Evolutionary conservation across 352 stramenopile genomes (phyloP).

Genomic region (Globisporangium yorkense): DNA sequence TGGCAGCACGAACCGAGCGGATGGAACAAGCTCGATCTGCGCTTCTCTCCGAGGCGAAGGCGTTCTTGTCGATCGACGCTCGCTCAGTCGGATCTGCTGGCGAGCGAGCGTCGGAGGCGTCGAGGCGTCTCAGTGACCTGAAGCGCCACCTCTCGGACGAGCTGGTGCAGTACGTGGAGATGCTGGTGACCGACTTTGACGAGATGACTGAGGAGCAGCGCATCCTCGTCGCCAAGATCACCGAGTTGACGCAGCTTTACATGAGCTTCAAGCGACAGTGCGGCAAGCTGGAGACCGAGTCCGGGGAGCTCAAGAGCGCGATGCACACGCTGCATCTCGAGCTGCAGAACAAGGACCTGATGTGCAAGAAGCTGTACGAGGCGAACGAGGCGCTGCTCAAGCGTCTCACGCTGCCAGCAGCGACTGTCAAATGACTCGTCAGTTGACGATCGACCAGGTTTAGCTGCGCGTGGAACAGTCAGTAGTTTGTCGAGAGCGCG

Average conservation of each 20-base stretch:
- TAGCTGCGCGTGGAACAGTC: neutral
- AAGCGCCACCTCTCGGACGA: slow-evolving; percentile 41
- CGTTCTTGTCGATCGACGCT: slow-evolving; percentile 23
- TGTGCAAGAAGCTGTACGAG: slow-evolving; percentile 59
- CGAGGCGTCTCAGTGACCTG: slow-evolving; percentile 27
- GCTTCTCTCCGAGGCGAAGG: slow-evolving; percentile 40
- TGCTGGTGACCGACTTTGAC: slow-evolving; percentile 51
- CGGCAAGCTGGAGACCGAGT: slow-evolving; percentile 28
- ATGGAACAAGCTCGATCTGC: slow-evolving; percentile 40
- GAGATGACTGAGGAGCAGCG: slow-evolving; percentile 48
- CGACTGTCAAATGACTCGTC: neutral
- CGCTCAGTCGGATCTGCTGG: neutral
- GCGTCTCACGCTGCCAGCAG: slow-evolving; percentile 19
- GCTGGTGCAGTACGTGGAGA: slow-evolving; percentile 35
- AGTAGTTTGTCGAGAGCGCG: neutral
- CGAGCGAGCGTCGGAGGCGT: slow-evolving; percentile 3
- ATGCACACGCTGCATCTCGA: slow-evolving; percentile 32
- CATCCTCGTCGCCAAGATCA: slow-evolving; percentile 52
- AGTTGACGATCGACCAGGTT: neutral
- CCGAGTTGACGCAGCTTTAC: slow-evolving; percentile 52
- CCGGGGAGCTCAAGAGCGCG: slow-evolving; percentile 22
- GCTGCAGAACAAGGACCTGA: slow-evolving; percentile 38
- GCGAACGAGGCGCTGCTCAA: slow-evolving; percentile 57
- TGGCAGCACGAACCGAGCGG: slow-evolving; percentile 33
- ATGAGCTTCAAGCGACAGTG: slow-evolving; percentile 53